These are phyloP conservation scores for Phalaenopsis aphrodite DNA, from an alignment of 106 monocot species.

Conservation along the genomic window DNA sequence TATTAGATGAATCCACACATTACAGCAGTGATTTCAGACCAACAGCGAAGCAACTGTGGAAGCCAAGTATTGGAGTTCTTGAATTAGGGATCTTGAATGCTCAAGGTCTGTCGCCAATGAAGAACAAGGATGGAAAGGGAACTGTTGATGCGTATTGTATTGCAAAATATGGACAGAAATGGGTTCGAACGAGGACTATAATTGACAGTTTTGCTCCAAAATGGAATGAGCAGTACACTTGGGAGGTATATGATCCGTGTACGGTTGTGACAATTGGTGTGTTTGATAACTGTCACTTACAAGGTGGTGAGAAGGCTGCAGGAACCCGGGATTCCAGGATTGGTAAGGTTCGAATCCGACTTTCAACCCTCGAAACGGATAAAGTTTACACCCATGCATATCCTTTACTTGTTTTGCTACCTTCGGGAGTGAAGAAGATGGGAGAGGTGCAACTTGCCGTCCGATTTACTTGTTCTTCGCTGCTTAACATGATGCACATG, in stretches of 20 bases:
- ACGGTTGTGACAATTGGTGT: slow-evolving; percentile 70
- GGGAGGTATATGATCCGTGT: slow-evolving; percentile 73
- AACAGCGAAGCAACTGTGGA: slow-evolving; percentile 54
- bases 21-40: slow-evolving; percentile 64
- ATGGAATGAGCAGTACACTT: slow-evolving; percentile 80
- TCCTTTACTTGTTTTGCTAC: slow-evolving; percentile 46
- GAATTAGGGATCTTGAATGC: slow-evolving; percentile 61
- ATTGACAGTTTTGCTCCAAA: slow-evolving; percentile 40
- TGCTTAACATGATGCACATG: slow-evolving; percentile 42
- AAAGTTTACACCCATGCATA: slow-evolving; percentile 60
- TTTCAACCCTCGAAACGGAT: slow-evolving; percentile 60
- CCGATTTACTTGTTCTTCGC: slow-evolving; percentile 47
- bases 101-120: slow-evolving; percentile 45
- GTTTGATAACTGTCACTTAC: slow-evolving; percentile 55
- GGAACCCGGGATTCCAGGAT: slow-evolving; percentile 35
- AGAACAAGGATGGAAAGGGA: slow-evolving; percentile 37
- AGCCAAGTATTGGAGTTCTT: slow-evolving; percentile 45
- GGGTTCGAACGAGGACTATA: slow-evolving; percentile 66
- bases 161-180: slow-evolving; percentile 73
- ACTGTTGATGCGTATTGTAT: slow-evolving; percentile 73
- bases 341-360: slow-evolving; percentile 66
- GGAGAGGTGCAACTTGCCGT: slow-evolving; percentile 69
- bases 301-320: slow-evolving; percentile 19
- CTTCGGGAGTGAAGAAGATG: slow-evolving; percentile 64
- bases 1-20: slow-evolving; percentile 52